These are phyloP conservation scores for Starmera dryadoides DNA, from an alignment of 805 yeast species.

Conservation along the genomic window DNA sequence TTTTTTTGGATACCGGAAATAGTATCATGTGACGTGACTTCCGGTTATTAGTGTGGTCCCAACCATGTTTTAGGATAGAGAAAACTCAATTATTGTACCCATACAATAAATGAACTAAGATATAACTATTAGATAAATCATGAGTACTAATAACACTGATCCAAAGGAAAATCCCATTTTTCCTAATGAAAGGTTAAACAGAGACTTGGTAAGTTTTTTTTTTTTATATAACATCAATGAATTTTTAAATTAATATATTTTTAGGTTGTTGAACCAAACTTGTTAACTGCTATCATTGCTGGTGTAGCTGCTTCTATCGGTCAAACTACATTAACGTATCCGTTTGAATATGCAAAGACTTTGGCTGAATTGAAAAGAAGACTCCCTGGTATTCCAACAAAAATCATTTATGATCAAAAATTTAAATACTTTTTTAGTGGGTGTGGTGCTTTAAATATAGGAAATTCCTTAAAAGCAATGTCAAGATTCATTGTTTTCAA, in stretches of 20 bases:
- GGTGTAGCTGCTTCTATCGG: slow-evolving; percentile 58
- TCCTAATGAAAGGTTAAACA: background rate
- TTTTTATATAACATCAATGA: too few relatives aligned
- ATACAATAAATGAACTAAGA: too few relatives aligned
- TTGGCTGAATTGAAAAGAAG: slow-evolving; percentile 50
- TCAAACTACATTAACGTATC: slow-evolving; percentile 59
- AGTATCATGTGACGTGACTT: too few relatives aligned
- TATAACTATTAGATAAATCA: too few relatives aligned
- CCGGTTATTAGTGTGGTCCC: too few relatives aligned
- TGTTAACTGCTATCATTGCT: slow-evolving; percentile 51
- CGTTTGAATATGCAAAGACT: slow-evolving; percentile 65
- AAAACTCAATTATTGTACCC: too few relatives aligned
- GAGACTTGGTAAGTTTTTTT: slow-evolving; percentile 1
- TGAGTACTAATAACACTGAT: too few relatives aligned
- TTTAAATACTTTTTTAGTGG: slow-evolving; percentile 44
- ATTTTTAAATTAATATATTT: too few relatives aligned
- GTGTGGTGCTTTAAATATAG: slow-evolving; percentile 67
- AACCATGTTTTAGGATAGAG: too few relatives aligned
- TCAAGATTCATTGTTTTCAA: slow-evolving; percentile 72
- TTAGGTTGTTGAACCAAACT: slow-evolving; percentile 22
- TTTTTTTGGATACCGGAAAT: too few relatives aligned
- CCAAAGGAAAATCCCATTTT: too few relatives aligned
- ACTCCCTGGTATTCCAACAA: slow-evolving; percentile 24
- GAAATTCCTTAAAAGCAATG: slow-evolving; percentile 65
- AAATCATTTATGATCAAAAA: slow-evolving; percentile 20